Base-by-base conservation (phyloP, 179 eudicot genomes). In the Actinidia arguta region DNA sequence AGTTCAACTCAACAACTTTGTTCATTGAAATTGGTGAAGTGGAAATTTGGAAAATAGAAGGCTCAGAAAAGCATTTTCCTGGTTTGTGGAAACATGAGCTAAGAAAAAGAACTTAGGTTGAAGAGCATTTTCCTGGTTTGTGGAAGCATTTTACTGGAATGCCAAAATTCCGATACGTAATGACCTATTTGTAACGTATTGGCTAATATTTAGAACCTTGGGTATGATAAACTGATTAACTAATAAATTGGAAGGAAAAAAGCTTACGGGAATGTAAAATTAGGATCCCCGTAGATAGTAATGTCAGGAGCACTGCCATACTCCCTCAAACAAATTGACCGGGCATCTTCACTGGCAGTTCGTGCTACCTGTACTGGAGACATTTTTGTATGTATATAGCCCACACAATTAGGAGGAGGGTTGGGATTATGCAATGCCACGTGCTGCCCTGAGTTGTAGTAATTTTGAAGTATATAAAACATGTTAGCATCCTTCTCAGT, bases 261-360 rank as follows among this genome's bases (percentile, higher is more conserved):
- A 80, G 73, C 96, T 88, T 86, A 93, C 98, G 99, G 98, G 74
- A 95, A 96, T 62, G 94, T 93, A 83, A 96, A 96, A 68, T 81
- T 83, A 61, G 94, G 98, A 81, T 93, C 98, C 81, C 98, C 98
- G 51, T 95, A 93, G 63, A 96, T 91, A 78, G 81, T 87, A 79
- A 95, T 78, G 12, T 95, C 94, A 82, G 99, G 99, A 59, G 97
- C 92, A 88, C 91, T 88, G 44, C 99, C 98, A 84, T 92, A 96
- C 67, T 92, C 94, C 10, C 98, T 88, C 85, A 92, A 80, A 82
- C 99, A 95, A 81, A 95, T 86, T 63, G 91, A 71, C 81, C 99
- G 96, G 78, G 99, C 99, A 87, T 96, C 99, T 82, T 96, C 98
- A 83, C 97, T 89, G 76, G 99, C 99, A 87, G 85, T 85, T 84